phyloP scores from a whole-genome alignment of 345 rosid species.

The Orychophragmus violaceus region DNA sequence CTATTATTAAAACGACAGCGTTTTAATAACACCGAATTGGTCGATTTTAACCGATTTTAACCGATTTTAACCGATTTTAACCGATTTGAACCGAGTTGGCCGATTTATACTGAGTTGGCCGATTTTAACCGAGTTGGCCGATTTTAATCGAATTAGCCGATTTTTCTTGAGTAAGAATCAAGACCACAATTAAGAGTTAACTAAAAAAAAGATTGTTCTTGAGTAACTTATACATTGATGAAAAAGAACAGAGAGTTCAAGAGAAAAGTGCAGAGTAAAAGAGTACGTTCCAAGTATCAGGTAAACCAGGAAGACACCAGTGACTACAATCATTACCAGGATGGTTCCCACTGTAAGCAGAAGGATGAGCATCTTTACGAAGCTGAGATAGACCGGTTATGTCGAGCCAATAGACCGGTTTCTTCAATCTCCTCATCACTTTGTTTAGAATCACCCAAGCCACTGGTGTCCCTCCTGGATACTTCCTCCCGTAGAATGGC shows the following conservation, averaged over 20 bases:
- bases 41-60: no score
- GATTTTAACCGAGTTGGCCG: no score
- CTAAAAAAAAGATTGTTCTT: background rate
- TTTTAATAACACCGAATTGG: no score
- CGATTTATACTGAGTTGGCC: no score
- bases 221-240: slow-evolving; percentile 9
- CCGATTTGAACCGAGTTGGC: no score
- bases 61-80: no score
- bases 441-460: slow-evolving; percentile 59
- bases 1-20: no score
- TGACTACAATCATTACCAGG: slow-evolving; percentile 69
- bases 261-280: slow-evolving; percentile 50
- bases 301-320: slow-evolving; percentile 97
- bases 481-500: slow-evolving; percentile 55
- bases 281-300: slow-evolving; percentile 84
- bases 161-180: no score
- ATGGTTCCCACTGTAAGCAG: slow-evolving; percentile 40
- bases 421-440: slow-evolving; percentile 63
- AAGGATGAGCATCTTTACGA: slow-evolving; percentile 79
- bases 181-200: background rate
- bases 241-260: slow-evolving; percentile 16
- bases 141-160: no score
- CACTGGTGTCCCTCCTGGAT: slow-evolving; percentile 73
- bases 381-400: slow-evolving; percentile 57
- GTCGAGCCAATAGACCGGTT: slow-evolving; percentile 69